phyloP scores from a whole-genome alignment of 495 filamentous ascomycete genomes.

The Mycothermus thermophilus region DNA sequence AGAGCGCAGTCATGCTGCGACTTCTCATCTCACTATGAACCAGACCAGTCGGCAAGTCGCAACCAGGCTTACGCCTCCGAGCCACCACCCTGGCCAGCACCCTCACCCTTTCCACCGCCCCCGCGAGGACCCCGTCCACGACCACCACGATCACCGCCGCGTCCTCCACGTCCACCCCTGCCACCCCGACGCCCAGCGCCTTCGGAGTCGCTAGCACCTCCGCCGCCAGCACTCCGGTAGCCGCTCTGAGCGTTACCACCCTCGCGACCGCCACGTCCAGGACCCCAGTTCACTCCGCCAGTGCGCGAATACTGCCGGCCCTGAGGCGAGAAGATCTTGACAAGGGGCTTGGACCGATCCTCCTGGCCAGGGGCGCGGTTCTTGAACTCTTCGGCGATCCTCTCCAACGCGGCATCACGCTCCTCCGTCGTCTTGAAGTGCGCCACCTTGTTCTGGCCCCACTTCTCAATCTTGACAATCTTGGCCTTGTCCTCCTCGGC shows the following conservation, averaged over 20 bases:
- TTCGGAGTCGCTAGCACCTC: slow-evolving; percentile 66
- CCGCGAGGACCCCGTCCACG: slow-evolving; percentile 47
- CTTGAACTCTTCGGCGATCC: slow-evolving; percentile 60
- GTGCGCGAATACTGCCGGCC: slow-evolving; percentile 36
- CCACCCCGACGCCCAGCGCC: slow-evolving; percentile 49
- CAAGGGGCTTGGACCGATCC: slow-evolving; percentile 57
- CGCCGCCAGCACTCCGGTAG: slow-evolving; percentile 55
- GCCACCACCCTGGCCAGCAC: slow-evolving; percentile 11
- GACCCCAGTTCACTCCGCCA: slow-evolving; percentile 62
- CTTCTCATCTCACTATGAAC: too few species aligned
- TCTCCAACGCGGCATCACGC: slow-evolving; percentile 58
- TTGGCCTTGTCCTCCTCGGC: slow-evolving; percentile 66
- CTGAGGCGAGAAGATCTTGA: slow-evolving; percentile 63
- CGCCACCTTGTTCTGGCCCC: slow-evolving; percentile 61
- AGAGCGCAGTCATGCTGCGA: too few species aligned
- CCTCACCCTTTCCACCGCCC: slow-evolving; percentile 44
- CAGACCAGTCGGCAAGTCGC: too few species aligned
- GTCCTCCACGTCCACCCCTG: slow-evolving; percentile 44
- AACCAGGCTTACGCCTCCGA: too few species aligned
- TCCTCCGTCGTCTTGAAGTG: slow-evolving; percentile 67
- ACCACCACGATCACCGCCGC: slow-evolving; percentile 38
- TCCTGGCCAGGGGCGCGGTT: slow-evolving; percentile 38
- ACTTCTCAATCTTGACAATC: slow-evolving; percentile 64
- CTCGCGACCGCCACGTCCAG: slow-evolving; percentile 44
- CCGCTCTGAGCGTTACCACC: slow-evolving; percentile 37